A percentile compares a stretch with the other conserved stretches of the same genome.
Evolutionary conservation across 2,329 filamentous ascomycete genomes (phyloP).

Genomic region (Uncinocarpus reesii): DNA sequence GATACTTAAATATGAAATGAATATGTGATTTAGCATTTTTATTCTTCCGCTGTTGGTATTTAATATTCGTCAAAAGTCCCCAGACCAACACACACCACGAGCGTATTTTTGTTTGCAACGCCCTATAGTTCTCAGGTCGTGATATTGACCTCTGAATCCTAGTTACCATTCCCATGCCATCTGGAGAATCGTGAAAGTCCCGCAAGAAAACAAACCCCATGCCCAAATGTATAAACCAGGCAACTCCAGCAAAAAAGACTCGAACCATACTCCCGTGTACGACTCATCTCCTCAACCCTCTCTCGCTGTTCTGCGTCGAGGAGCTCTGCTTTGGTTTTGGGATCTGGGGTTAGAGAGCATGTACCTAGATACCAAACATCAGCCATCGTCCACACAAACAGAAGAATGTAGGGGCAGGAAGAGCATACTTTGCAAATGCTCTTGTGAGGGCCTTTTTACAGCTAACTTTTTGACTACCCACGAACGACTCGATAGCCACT

Average conservation of each 20-base stretch:
- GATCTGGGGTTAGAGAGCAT: constrained; percentile 13
- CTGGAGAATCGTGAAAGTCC: too few species aligned
- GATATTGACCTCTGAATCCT: too few species aligned
- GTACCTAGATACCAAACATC: constrained; percentile 11
- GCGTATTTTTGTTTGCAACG: too few species aligned
- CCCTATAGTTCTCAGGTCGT: too few species aligned
- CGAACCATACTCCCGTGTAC: not conserved
- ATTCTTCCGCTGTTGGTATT: too few species aligned
- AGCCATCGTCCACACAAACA: not conserved
- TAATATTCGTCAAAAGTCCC: too few species aligned
- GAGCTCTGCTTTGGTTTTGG: not conserved
- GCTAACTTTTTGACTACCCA: constrained; percentile 91
- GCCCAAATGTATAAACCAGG: not conserved
- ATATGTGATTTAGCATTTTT: not conserved
- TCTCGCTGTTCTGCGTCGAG: not conserved
- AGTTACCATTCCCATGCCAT: too few species aligned
- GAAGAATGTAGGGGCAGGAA: constrained; percentile 24
- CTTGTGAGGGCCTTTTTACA: constrained; percentile 92
- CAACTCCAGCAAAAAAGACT: not conserved
- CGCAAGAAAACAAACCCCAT: not conserved
- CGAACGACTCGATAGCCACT: constrained; percentile 91
- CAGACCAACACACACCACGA: too few species aligned
- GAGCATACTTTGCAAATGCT: constrained; percentile 90
- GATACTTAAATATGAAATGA: too few species aligned
- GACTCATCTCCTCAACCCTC: not conserved